Evolutionary conservation across 768 basidiomycete genomes (phyloP).

Genomic region (Russula brevipes): DNA sequence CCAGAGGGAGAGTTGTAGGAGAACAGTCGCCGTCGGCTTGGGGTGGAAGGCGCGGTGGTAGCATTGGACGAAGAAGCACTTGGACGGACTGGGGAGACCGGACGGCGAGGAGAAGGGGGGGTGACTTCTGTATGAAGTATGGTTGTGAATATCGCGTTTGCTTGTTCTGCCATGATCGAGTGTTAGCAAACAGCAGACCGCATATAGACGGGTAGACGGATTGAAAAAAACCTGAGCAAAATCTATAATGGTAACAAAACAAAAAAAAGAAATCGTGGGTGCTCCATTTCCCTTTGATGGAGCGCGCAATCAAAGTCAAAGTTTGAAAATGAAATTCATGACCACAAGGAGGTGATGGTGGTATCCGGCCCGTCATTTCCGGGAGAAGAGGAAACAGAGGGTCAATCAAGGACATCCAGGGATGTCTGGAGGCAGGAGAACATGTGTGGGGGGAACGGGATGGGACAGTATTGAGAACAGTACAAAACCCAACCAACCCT

Average conservation of each 20-base stretch:
- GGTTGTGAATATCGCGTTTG: conserved; percentile 73
- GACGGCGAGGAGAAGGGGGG: conserved; percentile 56
- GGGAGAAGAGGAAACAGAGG: neutral
- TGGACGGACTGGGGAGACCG: conserved; percentile 49
- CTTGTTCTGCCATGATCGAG: conserved; percentile 54
- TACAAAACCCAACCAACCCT: neutral
- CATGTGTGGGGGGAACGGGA: neutral
- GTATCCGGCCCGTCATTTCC: conserved; percentile 9
- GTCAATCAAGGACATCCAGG: neutral
- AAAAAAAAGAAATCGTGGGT: neutral
- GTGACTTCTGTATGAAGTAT: conserved; percentile 76
- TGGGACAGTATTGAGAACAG: neutral
- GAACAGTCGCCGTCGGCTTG: conserved; percentile 57
- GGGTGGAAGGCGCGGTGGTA: conserved; percentile 38
- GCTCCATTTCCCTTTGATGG: neutral
- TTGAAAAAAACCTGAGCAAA: neutral
- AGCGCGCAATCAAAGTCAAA: neutral
- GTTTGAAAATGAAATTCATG: neutral
- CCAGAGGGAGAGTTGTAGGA: conserved; percentile 55
- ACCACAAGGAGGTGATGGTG: neutral
- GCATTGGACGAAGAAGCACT: conserved; percentile 28
- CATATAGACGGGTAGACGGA: conserved; percentile 19
- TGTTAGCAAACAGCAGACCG: conserved; percentile 24
- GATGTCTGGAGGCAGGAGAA: neutral
- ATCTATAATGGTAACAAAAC: neutral